Conservation (phyloP, 306 rosid genomes). For the Chamaecrista fasciculata region DNA sequence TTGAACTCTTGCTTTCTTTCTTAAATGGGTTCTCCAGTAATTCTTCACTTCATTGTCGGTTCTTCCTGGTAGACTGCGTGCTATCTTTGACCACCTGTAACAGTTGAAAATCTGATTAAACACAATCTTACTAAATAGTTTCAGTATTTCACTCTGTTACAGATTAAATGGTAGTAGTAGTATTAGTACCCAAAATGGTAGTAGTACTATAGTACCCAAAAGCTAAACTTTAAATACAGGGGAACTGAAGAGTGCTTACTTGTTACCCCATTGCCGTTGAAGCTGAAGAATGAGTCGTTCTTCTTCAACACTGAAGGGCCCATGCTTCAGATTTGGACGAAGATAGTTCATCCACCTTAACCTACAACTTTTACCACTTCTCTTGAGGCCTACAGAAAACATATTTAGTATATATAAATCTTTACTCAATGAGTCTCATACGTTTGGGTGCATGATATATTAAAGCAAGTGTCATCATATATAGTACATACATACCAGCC, state of each 20-base stretch:
- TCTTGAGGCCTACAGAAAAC: slow-evolving; percentile 56
- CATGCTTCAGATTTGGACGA: slow-evolving; percentile 66
- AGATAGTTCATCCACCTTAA: slow-evolving; percentile 83
- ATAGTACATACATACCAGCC: slow-evolving; percentile 50
- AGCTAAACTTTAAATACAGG: not conserved
- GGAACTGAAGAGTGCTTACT: slow-evolving; percentile 43
- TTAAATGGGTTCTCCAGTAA: slow-evolving; percentile 61
- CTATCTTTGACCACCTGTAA: slow-evolving; percentile 72
- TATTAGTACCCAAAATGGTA: not conserved
- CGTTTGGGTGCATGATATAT: not conserved
- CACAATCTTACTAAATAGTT: not conserved
- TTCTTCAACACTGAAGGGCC: slow-evolving; percentile 47
- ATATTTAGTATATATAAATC: no score
- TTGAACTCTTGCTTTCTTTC: slow-evolving; percentile 38
- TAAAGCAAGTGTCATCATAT: no score
- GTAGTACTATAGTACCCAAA: not conserved
- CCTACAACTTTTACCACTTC: slow-evolving; percentile 91
- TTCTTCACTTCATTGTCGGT: slow-evolving; percentile 77
- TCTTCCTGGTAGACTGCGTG: slow-evolving; percentile 60
- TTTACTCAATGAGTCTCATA: not conserved
- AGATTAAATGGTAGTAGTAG: no score
- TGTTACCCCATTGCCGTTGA: slow-evolving; percentile 78
- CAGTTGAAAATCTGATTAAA: no score
- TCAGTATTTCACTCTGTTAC: not conserved
- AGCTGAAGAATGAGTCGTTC: slow-evolving; percentile 54